Evolutionary conservation across 129 eudicot species (phyloP).

Genomic region (Escallonia herrerae): DNA sequence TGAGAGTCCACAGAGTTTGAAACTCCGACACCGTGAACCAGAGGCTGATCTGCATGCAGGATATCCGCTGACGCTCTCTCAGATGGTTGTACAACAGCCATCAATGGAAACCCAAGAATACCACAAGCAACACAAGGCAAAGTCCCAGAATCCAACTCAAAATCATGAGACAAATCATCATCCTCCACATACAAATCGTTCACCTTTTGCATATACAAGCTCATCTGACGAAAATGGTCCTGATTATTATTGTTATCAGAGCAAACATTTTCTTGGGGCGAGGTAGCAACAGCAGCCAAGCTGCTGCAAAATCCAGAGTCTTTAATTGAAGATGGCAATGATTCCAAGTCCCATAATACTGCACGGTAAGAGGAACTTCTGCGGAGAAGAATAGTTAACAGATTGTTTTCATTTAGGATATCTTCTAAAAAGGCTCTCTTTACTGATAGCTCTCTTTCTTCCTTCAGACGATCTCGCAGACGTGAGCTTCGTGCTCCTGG

Average conservation of each 20-base stretch:
- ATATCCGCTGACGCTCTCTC: conserved; percentile 23
- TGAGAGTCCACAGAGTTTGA: background rate
- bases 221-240: conserved; percentile 27
- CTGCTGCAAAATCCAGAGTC: conserved; percentile 26
- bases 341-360: conserved; percentile 73
- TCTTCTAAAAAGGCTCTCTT: conserved; percentile 89
- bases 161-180: conserved; percentile 70
- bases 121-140: conserved; percentile 98
- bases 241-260: conserved; percentile 14
- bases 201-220: conserved; percentile 21
- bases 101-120: conserved; percentile 93
- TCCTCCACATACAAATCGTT: conserved; percentile 40
- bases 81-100: conserved; percentile 83
- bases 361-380: conserved; percentile 42
- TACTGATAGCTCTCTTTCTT: conserved; percentile 73
- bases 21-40: conserved; percentile 10
- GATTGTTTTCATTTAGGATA: conserved; percentile 59
- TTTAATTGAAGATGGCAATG: conserved; percentile 44
- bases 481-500: conserved; percentile 93
- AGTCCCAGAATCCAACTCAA: conserved; percentile 81
- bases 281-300: conserved; percentile 1
- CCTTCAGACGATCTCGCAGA: conserved; percentile 74
- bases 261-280: conserved; percentile 15
- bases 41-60: conserved; percentile 18
- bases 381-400: conserved; percentile 42